These are phyloP conservation scores for Coemansia sp. DNA, from an alignment of 192 early-diverging fungal genomes.

Conservation along the genomic window DNA sequence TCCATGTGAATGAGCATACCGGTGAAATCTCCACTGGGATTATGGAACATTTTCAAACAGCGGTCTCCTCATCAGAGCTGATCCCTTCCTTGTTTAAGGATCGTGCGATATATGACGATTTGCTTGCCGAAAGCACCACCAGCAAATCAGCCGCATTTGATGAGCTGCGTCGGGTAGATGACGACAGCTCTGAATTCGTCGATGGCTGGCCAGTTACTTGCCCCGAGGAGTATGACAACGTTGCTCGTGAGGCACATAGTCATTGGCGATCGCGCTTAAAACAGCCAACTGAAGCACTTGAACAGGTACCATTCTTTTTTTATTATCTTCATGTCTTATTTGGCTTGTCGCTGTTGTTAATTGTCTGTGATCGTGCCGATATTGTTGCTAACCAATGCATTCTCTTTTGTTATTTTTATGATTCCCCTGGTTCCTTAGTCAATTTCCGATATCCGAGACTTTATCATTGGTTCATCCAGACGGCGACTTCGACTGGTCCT, in stretches of 20 bases:
- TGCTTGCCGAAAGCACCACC: neutral
- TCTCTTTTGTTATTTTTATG: neutral
- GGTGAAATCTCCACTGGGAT: neutral
- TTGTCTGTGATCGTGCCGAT: neutral
- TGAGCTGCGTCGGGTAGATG: neutral
- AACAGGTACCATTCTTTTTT: slow-evolving; percentile 35
- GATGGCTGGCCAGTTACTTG: slow-evolving; percentile 24
- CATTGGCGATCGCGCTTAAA: slow-evolving; percentile 45
- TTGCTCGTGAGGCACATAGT: slow-evolving; percentile 26
- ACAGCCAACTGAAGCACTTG: slow-evolving; percentile 16
- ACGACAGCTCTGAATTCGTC: slow-evolving; percentile 4
- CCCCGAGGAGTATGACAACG: slow-evolving; percentile 26
- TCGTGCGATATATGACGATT: neutral
- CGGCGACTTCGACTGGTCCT: slow-evolving; percentile 46
- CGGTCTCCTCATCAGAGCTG: neutral
- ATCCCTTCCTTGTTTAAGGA: slow-evolving; percentile 20
- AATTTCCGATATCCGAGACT: slow-evolving; percentile 32
- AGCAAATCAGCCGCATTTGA: neutral
- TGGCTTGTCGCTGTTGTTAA: neutral
- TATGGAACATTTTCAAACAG: neutral
- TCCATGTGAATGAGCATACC: neutral
- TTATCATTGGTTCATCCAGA: slow-evolving; percentile 28
- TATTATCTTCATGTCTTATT: neutral
- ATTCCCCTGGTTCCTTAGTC: slow-evolving; percentile 11
- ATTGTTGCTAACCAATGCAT: neutral